phyloP scores from a whole-genome alignment of 371 early-diverging fungal species.

The Lichtheimia hyalospora region DNA sequence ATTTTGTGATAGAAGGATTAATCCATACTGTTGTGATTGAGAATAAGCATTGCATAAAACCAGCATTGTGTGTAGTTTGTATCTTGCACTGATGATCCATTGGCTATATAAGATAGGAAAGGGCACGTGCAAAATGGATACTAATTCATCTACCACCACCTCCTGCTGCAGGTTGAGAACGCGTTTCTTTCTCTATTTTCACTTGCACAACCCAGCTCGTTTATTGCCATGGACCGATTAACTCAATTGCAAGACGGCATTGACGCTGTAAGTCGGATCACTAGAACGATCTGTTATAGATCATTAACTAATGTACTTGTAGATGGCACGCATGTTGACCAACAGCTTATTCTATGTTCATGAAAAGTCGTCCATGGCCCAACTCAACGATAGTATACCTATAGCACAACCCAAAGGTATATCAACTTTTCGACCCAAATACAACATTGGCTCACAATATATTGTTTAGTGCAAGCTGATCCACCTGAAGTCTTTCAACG shows the following conservation, averaged over 20 bases:
- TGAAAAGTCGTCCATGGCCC: constrained; percentile 48
- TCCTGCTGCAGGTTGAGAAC: too few relatives aligned
- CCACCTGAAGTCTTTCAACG: constrained; percentile 45
- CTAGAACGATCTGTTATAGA: not conserved
- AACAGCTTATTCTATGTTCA: constrained; percentile 56
- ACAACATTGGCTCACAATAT: not conserved
- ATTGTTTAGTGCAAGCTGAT: constrained; percentile 45
- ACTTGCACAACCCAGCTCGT: too few relatives aligned
- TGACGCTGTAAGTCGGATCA: constrained; percentile 40
- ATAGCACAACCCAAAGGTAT: constrained; percentile 48
- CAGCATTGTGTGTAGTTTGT: too few relatives aligned
- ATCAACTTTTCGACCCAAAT: not conserved
- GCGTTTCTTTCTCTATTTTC: too few relatives aligned
- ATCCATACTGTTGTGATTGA: too few relatives aligned
- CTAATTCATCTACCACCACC: too few relatives aligned
- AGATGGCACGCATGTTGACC: constrained; percentile 56
- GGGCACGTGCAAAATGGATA: too few relatives aligned
- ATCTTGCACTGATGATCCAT: too few relatives aligned
- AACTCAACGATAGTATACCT: constrained; percentile 38
- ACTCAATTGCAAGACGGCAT: constrained; percentile 68
- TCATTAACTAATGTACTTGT: not conserved
- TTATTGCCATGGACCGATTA: constrained; percentile 27
- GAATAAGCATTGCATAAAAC: too few relatives aligned
- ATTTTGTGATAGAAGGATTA: too few relatives aligned
- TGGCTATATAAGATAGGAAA: too few relatives aligned